phyloP scores from a whole-genome alignment of 768 basidiomycete genomes.

The Boletus sensibilis region DNA sequence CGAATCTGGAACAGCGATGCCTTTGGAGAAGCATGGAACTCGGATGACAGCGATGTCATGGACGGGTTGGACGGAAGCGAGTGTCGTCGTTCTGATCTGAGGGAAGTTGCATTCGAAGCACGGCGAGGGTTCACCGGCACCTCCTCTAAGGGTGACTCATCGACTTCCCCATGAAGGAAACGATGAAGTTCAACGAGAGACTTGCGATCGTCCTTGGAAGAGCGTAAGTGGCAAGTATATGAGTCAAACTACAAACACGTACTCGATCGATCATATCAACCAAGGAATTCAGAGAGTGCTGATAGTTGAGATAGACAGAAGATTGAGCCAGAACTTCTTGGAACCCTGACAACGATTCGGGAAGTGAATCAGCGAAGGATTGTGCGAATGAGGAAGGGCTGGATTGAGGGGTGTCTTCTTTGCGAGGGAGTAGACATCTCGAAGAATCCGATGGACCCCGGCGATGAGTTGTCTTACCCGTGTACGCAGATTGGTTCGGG shows the following conservation, averaged over 20 bases:
- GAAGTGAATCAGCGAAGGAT: constrained; percentile 22
- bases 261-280: constrained; percentile 79
- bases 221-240: constrained; percentile 2
- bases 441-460: constrained; percentile 68
- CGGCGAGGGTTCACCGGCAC: constrained; percentile 23
- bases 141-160: constrained; percentile 23
- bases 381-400: constrained; percentile 21
- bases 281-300: constrained; percentile 78
- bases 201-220: constrained; percentile 64
- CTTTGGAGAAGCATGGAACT: constrained; percentile 43
- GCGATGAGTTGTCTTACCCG: constrained; percentile 44
- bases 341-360: constrained; percentile 19
- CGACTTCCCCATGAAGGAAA: constrained; percentile 47
- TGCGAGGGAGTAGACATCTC: constrained; percentile 45
- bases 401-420: constrained; percentile 11
- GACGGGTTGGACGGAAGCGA: constrained; percentile 70
- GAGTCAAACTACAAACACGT: constrained; percentile 27
- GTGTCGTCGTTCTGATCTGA: constrained; percentile 61
- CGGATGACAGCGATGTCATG: constrained; percentile 56
- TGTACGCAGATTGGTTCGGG: constrained; percentile 51
- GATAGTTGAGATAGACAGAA: constrained; percentile 69
- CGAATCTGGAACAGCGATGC: constrained; percentile 59
- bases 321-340: constrained; percentile 36
- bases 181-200: constrained; percentile 75
- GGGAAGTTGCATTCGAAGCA: constrained; percentile 37